Conservation (phyloP, 129 eudicot genomes). For the Ambrosia trifida region DNA sequence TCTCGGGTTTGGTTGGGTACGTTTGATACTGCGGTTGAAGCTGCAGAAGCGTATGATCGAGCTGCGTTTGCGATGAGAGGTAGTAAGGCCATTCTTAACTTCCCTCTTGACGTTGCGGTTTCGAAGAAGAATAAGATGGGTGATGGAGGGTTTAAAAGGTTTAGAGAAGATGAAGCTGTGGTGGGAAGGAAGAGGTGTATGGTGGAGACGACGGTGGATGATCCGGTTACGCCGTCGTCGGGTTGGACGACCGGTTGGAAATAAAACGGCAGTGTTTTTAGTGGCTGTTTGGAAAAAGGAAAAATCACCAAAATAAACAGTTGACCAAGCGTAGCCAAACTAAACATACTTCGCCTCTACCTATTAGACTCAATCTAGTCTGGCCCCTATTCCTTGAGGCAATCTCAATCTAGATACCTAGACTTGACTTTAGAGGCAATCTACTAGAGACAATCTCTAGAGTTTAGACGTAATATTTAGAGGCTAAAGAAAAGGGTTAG, state of each 20-base stretch:
- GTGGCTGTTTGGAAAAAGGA: background rate
- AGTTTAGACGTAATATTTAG: too few species aligned
- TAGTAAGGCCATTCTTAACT: slow-evolving; percentile 74
- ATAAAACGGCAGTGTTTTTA: background rate
- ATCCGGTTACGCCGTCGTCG: slow-evolving; percentile 48
- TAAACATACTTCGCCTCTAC: too few species aligned
- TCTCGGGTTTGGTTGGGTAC: slow-evolving; percentile 89
- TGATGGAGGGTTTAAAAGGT: slow-evolving; percentile 22
- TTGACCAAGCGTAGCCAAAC: too few species aligned
- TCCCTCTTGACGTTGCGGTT: slow-evolving; percentile 63
- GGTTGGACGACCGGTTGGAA: background rate
- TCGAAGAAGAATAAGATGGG: background rate
- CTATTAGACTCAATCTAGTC: too few species aligned
- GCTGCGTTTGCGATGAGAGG: slow-evolving; percentile 81
- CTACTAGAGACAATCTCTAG: too few species aligned
- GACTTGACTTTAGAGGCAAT: too few species aligned
- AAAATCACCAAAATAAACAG: too few species aligned
- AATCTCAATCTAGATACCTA: too few species aligned
- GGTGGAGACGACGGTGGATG: background rate
- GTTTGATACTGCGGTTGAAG: slow-evolving; percentile 62
- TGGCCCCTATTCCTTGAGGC: too few species aligned
- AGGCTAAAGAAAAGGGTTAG: too few species aligned
- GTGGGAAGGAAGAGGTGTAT: slow-evolving; percentile 17
- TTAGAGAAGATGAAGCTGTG: slow-evolving; percentile 26
- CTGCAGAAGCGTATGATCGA: slow-evolving; percentile 79